Percentiles rank a stretch among this genome's conserved stretches.
Conservation (phyloP, 768 basidiomycete genomes). For the Sarcomyxa edulis region DNA sequence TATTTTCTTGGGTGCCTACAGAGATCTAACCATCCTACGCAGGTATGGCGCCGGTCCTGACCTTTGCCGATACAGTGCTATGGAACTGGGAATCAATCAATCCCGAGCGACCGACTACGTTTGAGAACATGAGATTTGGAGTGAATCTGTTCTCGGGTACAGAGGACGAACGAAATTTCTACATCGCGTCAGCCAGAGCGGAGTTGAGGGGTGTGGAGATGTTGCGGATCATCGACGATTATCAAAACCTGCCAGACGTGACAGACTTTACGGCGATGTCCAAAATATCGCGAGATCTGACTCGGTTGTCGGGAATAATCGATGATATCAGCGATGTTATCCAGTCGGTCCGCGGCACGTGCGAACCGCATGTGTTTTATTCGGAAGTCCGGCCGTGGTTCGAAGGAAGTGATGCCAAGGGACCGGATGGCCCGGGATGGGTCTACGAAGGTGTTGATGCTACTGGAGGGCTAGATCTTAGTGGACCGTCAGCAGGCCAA, state of each 20-base stretch:
- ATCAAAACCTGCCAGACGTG: conserved; percentile 67
- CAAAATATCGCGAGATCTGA: conserved; percentile 70
- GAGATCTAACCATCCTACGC: too few relatives aligned
- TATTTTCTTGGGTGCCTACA: too few relatives aligned
- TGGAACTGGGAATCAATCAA: conserved; percentile 81
- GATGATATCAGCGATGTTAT: conserved; percentile 71
- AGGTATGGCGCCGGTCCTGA: conserved; percentile 92
- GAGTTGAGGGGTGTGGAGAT: conserved; percentile 87
- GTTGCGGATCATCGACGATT: conserved; percentile 83
- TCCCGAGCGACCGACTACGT: conserved; percentile 50
- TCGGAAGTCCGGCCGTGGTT: conserved; percentile 92
- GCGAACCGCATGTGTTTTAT: conserved; percentile 87
- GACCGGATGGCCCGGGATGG: conserved; percentile 50
- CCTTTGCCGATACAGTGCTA: conserved; percentile 93
- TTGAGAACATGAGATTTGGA: conserved; percentile 66
- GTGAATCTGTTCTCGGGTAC: conserved; percentile 78
- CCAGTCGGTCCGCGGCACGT: conserved; percentile 57
- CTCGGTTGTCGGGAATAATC: conserved; percentile 61
- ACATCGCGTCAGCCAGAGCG: conserved; percentile 74
- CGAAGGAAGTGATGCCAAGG: conserved; percentile 69
- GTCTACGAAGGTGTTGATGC: conserved; percentile 73
- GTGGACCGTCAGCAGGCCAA: conserved; percentile 93
- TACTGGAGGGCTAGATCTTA: conserved; percentile 55
- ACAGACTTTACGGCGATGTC: conserved; percentile 57
- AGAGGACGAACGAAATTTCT: conserved; percentile 82